These are phyloP conservation scores for Phaeosphaeria sp. DNA, from an alignment of 2,329 filamentous ascomycete species.

Conservation along the genomic window DNA sequence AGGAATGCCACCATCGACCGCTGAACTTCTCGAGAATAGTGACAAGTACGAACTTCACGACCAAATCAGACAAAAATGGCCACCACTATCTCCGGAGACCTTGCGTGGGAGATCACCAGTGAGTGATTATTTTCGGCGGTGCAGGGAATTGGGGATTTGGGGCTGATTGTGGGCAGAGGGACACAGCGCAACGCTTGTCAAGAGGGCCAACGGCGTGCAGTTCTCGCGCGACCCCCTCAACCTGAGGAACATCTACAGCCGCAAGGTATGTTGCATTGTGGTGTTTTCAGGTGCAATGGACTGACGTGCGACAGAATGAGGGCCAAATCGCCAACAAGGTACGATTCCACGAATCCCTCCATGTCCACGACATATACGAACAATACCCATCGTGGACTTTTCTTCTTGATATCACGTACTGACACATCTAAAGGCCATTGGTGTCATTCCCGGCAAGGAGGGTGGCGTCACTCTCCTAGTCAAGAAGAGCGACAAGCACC, in stretches of 20 bases:
- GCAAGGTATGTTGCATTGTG: conserved; percentile 70
- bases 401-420: not conserved
- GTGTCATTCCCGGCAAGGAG: conserved; percentile 76
- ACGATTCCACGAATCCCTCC: conserved; percentile 40
- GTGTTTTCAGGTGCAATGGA: conserved; percentile 14
- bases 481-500: conserved; percentile 78
- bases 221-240: conserved; percentile 96
- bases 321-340: conserved; percentile 96
- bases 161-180: conserved; percentile 63
- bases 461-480: conserved; percentile 79
- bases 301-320: conserved; percentile 69
- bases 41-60: conserved; percentile 36
- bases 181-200: conserved; percentile 91
- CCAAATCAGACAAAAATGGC: conserved; percentile 53
- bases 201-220: conserved; percentile 84
- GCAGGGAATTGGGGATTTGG: conserved; percentile 4
- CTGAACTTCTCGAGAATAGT: conserved; percentile 27
- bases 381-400: not conserved
- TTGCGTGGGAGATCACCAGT: conserved; percentile 96
- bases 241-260: conserved; percentile 86
- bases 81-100: conserved; percentile 77
- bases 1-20: conserved; percentile 29
- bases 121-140: conserved; percentile 57
- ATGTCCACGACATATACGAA: not conserved
- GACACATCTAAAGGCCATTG: conserved; percentile 70